phyloP scores from a whole-genome alignment of 2,329 filamentous ascomycete genomes.

The Pezicula rhizophila region DNA sequence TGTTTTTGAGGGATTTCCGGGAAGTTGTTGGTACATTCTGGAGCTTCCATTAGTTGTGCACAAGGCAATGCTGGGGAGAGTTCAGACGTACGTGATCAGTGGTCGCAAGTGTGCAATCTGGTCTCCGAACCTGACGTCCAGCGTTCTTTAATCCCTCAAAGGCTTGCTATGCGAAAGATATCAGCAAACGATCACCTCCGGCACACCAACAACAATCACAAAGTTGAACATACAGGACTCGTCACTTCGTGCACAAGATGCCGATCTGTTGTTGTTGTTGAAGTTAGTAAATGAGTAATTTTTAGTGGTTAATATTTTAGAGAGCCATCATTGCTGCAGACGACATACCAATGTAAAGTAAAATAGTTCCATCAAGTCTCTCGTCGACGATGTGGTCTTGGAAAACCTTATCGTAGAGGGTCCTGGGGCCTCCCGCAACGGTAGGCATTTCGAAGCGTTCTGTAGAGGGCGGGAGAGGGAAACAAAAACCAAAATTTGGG shows the following conservation, averaged over 20 bases:
- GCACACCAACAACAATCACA: neutral
- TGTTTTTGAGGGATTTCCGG: conserved; percentile 88
- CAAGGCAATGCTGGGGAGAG: neutral
- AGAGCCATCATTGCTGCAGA: neutral
- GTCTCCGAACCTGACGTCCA: conserved; percentile 78
- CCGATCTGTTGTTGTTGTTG: conserved; percentile 52
- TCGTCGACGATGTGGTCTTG: conserved; percentile 91
- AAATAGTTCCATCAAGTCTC: conserved; percentile 85
- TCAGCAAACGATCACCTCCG: conserved; percentile 17
- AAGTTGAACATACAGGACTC: conserved; percentile 63
- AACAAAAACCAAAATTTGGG: too few species aligned
- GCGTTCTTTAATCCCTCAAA: conserved; percentile 94
- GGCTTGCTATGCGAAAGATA: conserved; percentile 64
- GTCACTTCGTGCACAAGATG: conserved; percentile 98
- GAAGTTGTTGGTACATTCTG: conserved; percentile 92
- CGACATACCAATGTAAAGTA: conserved; percentile 82
- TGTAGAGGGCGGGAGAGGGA: too few species aligned
- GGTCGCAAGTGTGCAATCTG: conserved; percentile 93
- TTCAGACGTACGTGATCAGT: conserved; percentile 78
- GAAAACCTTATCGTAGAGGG: conserved; percentile 97
- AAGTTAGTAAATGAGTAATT: conserved; percentile 17
- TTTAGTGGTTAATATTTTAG: neutral
- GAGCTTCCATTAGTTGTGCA: neutral
- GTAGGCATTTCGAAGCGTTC: conserved; percentile 60
- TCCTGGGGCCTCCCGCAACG: conserved; percentile 66